Base-by-base conservation (phyloP, 2,329 filamentous ascomycete species). In the Aspergillus sp. region DNA sequence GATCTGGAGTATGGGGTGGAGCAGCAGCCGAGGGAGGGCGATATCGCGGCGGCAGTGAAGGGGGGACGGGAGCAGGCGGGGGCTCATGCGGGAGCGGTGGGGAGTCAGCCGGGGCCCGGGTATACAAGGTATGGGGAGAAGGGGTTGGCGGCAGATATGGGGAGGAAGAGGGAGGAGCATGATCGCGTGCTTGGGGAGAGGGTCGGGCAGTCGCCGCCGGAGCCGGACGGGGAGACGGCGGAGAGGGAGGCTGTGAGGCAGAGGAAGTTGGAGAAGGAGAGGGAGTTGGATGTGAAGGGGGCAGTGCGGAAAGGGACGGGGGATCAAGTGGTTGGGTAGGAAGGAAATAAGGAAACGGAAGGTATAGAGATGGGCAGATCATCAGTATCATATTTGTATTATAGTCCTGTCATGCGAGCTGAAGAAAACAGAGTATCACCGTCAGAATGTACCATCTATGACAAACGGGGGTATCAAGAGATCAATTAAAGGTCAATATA, bases 1-100 rank as follows among this genome's bases (percentile, higher is more conserved):
- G 72, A 75, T 52, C 56, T 69, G 3, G 71, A 73, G 31, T 75
- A 76, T 42, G 74, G 73, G 0, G 69, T 75, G 4, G 74, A 77
- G 57, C 67, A 74, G 52, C 73, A 75, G 54, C 73, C 74, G 0
- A 58, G 65, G 0, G 74, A 77, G 55, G 74, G 73, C 1, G 67
- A 70, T 26, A 75, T 77, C 50, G 74, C 73, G 9, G 67, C 68
- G 7, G 59, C 69, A 0, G 74, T 76, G 3, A 39, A 63, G 62
- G 0, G 71, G 71, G 12, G 55, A 57, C 24, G 14, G 6, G 65
- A 66, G 1, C 72, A 75, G 62, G 70, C 70, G 6, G 72, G 71
- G n/a, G 72, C 70, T 4, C 73, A 76, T 68, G 69, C 72, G 2
- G 73, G 71, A 6, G 63, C 73, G 5, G 73, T 75, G 49, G 74